Evolutionary conservation across 345 rosid genomes (phyloP).

Genomic region (Corchorus capsularis): DNA sequence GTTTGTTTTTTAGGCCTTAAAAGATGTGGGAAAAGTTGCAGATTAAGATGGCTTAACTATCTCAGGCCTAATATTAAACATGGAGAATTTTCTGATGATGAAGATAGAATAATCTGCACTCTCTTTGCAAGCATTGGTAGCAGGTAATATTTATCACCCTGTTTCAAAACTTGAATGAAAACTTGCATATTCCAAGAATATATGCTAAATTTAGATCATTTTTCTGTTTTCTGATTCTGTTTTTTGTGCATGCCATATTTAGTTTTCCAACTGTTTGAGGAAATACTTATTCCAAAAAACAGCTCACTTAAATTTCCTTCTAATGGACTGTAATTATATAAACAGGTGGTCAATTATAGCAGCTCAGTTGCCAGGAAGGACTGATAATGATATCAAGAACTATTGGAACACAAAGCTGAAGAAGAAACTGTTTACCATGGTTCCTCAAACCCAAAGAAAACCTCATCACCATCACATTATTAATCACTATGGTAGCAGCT

Average conservation of each 20-base stretch:
- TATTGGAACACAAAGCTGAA: constrained; percentile 95
- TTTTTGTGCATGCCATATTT: constrained; percentile 31
- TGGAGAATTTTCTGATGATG: constrained; percentile 85
- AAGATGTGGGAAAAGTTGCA: constrained; percentile 94
- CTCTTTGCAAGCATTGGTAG: constrained; percentile 83
- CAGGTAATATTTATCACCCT: constrained; percentile 48
- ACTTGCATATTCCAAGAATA: constrained; percentile 32
- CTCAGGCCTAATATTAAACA: constrained; percentile 88
- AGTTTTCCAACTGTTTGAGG: constrained; percentile 26
- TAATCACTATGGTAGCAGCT: constrained; percentile 27
- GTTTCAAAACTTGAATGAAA: neutral
- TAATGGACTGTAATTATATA: neutral
- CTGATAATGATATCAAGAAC: constrained; percentile 90
- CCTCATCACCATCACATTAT: constrained; percentile 3
- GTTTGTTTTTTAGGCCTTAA: constrained; percentile 49
- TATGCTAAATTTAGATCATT: constrained; percentile 24
- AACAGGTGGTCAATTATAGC: constrained; percentile 90
- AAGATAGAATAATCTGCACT: constrained; percentile 68
- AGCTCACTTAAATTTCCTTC: constrained; percentile 12
- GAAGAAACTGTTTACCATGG: constrained; percentile 64
- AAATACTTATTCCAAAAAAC: neutral
- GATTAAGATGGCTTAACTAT: constrained; percentile 91
- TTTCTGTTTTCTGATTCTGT: constrained; percentile 33
- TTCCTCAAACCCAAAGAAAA: constrained; percentile 26
- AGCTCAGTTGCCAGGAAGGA: constrained; percentile 85